Base-by-base conservation (phyloP, 345 rosid species). In the Eucalyptus erythrocorys region DNA sequence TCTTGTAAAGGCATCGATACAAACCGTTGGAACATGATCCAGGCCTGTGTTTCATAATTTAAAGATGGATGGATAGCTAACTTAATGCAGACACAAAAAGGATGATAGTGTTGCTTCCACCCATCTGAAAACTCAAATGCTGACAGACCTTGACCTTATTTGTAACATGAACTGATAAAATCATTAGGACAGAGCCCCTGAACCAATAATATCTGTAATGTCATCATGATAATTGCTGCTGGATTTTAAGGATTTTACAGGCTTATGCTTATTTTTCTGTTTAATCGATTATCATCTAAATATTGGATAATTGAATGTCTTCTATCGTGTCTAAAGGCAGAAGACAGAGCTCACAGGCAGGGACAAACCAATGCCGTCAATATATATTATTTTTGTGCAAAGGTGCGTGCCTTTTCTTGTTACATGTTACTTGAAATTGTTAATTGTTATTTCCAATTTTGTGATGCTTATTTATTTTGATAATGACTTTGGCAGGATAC, bases 281-380 rank as follows among this genome's bases (percentile, higher is more conserved):
- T 76, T 3, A 47, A 76, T 76, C 1, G 16, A 13, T 40, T 37
- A 40, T 76, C 0, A 30, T 76, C 47, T 76, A 42, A 30, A 42
- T 88, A 48, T 86, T 42, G 49, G 87, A 86, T 76, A 47, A 40
- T 87, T 82, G 86, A 86, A 87, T 47, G 68, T 37, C 51, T 48
- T 51, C 80, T 64, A 84, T 91, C 86, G 88, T 89, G 79, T 89
- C 91, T 91, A 87, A 91, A 97, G 99, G 99, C 99, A 87, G 99
- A 96, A 93, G 98, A 96, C 90, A 95, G 99, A 95, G 98, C 97
- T 90, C 99, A 96, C 87, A 93, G 99, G 92, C 94, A 94, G 90
- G 99, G 99, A 81, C 99, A 97, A 89, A 96, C 92, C 88, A 92
- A 91, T 92, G 96, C 99, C 3, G 98, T 97, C 89, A 97, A 96